Evolutionary conservation across 345 rosid genomes (phyloP).

Genomic region (Pistacia integerrima): DNA sequence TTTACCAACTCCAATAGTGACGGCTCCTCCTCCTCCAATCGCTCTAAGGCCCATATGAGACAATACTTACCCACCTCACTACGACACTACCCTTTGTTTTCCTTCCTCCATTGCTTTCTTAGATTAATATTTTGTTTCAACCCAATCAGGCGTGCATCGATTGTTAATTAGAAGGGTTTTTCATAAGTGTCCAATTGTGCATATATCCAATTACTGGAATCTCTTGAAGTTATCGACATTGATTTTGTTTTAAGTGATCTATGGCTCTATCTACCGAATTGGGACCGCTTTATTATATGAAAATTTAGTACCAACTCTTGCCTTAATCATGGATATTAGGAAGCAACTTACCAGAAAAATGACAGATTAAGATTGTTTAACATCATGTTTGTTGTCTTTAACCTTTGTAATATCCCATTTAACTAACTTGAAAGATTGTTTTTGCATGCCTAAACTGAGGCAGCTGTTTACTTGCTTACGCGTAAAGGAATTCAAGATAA

Average conservation of each 20-base stretch:
- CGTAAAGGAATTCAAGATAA: conserved; percentile 29
- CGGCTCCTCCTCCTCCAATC: conserved; percentile 8
- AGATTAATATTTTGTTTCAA: too few relatives aligned
- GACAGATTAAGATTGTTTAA: conserved; percentile 14
- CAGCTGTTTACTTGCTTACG: conserved; percentile 28
- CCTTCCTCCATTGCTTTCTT: background rate
- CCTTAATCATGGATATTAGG: background rate
- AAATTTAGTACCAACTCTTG: background rate
- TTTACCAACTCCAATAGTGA: conserved; percentile 21
- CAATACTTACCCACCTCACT: conserved; percentile 4
- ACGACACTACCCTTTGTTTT: background rate
- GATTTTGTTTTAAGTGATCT: conserved; percentile 18
- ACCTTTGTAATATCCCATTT: background rate
- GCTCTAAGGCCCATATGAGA: conserved; percentile 27
- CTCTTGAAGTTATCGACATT: background rate
- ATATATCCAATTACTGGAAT: conserved; percentile 8
- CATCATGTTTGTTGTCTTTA: background rate
- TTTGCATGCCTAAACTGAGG: conserved; percentile 21
- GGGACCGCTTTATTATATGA: background rate
- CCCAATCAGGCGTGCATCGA: too few relatives aligned
- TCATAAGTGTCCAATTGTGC: conserved; percentile 5
- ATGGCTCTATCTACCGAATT: background rate
- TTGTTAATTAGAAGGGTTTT: background rate
- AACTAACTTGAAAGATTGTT: background rate
- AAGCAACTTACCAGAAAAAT: background rate